Evolutionary conservation across 768 basidiomycete species (phyloP), one percentile per base, ranked within the genome.

Genomic region (Pilatotrama ljubarskyi): DNA sequence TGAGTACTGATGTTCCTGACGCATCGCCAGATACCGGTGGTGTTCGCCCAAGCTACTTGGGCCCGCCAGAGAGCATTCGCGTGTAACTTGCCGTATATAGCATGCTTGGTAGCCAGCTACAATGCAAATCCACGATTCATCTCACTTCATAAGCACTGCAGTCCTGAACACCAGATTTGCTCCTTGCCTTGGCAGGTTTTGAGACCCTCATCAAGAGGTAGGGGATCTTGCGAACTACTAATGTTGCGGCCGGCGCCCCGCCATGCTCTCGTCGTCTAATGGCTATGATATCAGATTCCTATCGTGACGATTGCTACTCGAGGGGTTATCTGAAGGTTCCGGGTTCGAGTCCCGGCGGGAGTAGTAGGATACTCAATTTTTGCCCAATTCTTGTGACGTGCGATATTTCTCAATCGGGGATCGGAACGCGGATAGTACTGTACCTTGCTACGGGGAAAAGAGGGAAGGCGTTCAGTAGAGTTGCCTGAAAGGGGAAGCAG

Each of bases 21-120:
- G n/a, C n/a, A 26, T 53, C 36, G 26, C 9, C 62, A 85, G 85
- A 86, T 69, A 78, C 82, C 18, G 85, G 85, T 35, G 83, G 82
- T 15, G 75, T 86, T 3, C 66, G 72, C 40, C 70, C 79, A 0
- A 86, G 84, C 62, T 88, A 86, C 64, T 75, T 88, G 44, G 86
- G 86, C 8, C 86, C 85, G 26, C 84, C 85, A 0, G 86, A 87
- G 69, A 84, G 83, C 66, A 69, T 76, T n/a, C 60, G 55, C 17
- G 60, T 71, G n/a, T 63, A 37, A 49, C 13, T 29, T 35, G n/a
- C 22, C 26, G 2, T 17, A 9, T 17, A 48, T n/a, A n/a, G n/a
- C n/a, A 14, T 20, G 29, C 5, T 20, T 43, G 42, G n/a, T 9
- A 42, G 40, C 7, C 40, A 42, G 6, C 6, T n/a, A 5, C 40